Conservation (phyloP, 2,329 filamentous ascomycete species). For the Periconia digitata region DNA sequence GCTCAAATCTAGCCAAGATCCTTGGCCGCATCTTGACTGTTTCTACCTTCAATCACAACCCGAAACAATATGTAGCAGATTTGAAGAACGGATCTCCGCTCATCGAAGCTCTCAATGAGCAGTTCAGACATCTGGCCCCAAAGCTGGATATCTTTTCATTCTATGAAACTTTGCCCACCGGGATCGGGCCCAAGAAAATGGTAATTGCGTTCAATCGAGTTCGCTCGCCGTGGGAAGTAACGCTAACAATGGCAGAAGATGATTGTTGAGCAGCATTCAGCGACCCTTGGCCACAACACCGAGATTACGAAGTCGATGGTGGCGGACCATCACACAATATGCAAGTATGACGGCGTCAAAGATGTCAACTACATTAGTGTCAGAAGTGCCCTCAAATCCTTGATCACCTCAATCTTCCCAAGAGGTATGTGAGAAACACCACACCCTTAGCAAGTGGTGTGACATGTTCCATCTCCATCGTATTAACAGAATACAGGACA, state of each 20-base stretch:
- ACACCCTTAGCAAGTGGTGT: not conserved
- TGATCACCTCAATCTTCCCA: no score
- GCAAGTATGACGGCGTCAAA: not conserved
- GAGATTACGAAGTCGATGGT: not conserved
- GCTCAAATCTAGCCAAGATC: not conserved
- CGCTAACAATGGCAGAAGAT: not conserved
- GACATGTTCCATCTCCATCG: no score
- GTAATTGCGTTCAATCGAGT: not conserved
- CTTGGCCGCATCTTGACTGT: not conserved
- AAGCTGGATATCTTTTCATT: not conserved
- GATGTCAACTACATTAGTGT: not conserved
- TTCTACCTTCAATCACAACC: not conserved
- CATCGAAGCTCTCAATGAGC: not conserved
- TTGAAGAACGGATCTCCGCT: not conserved
- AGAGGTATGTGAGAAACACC: not conserved
- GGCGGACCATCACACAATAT: not conserved
- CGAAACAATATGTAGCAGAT: not conserved
- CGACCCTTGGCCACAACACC: not conserved
- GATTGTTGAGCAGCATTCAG: conserved; percentile 1
- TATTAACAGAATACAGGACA: no score
- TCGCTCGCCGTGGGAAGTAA: no score
- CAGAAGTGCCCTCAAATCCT: not conserved
- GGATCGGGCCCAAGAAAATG: not conserved
- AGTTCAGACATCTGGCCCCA: not conserved
- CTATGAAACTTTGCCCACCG: not conserved